phyloP scores from a whole-genome alignment of 1,139 yeast species.

The Candida gigantensis region DNA sequence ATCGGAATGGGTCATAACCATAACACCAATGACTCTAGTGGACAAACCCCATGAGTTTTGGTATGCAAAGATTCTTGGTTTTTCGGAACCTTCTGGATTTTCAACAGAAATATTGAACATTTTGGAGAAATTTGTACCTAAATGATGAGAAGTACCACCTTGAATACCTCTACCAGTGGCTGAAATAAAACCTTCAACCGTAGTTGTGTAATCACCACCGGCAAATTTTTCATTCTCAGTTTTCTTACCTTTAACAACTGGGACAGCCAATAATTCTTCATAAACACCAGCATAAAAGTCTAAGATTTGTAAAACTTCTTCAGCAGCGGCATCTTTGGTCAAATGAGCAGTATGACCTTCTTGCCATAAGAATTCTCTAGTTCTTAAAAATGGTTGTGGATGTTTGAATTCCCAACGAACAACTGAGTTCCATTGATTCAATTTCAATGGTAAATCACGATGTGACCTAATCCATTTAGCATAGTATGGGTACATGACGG shows the following conservation, averaged over 20 bases:
- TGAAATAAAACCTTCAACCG: constrained; percentile 95
- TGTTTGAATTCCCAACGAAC: constrained; percentile 99
- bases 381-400: constrained; percentile 98
- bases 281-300: constrained; percentile 84
- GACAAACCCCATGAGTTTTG: constrained; percentile 99
- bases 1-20: constrained; percentile 98
- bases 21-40: constrained; percentile 97
- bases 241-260: constrained; percentile 92
- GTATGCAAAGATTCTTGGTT: constrained; percentile 84
- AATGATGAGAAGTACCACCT: constrained; percentile 97
- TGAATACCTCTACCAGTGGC: constrained; percentile 99
- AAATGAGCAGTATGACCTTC: constrained; percentile 99
- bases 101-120: constrained; percentile 97
- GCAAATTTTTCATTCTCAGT: constrained; percentile 98
- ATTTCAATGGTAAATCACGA: constrained; percentile 93
- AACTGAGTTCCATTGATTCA: constrained; percentile 99
- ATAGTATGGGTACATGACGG: constrained; percentile 99
- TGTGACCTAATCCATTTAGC: constrained; percentile 99
- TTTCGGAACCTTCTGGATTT: constrained; percentile 86
- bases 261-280: constrained; percentile 93
- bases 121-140: constrained; percentile 97
- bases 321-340: constrained; percentile 73
- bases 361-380: constrained; percentile 99
- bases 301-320: constrained; percentile 83
- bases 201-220: constrained; percentile 94